These are phyloP conservation scores for Cicer chorassanicum DNA, from an alignment of 306 rosid genomes.

Conservation along the genomic window DNA sequence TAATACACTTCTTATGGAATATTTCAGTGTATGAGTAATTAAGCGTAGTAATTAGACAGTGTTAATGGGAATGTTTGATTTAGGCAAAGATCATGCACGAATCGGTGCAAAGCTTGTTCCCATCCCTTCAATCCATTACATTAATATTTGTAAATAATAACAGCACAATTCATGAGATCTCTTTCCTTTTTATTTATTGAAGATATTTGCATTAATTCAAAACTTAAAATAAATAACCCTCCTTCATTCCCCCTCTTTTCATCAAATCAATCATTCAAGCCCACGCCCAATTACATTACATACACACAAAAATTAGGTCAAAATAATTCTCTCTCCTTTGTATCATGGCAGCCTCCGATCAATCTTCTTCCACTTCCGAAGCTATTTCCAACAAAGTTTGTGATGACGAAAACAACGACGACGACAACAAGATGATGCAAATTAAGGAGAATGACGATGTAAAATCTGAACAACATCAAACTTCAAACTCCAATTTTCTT, in stretches of 20 bases:
- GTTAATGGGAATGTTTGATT: background rate
- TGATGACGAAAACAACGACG: background rate
- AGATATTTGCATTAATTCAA: background rate
- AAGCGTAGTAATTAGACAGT: background rate
- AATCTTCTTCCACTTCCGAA: constrained; percentile 8
- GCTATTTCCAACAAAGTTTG: background rate
- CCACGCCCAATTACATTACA: background rate
- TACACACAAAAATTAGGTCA: background rate
- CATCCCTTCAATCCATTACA: constrained; percentile 1
- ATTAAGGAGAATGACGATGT: background rate
- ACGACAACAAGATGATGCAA: no score
- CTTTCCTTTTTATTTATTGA: background rate
- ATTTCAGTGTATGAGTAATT: background rate
- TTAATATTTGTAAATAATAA: background rate
- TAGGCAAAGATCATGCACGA: constrained; percentile 27
- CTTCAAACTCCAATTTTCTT: constrained; percentile 37
- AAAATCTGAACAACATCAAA: background rate
- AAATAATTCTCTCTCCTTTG: background rate
- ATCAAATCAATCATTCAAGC: background rate
- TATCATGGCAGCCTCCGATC: background rate
- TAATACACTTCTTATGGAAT: background rate
- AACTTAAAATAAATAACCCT: background rate
- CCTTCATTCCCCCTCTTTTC: background rate
- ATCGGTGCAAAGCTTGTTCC: background rate
- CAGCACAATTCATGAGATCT: constrained; percentile 5